Conservation (phyloP, 805 yeast species). For the Priceomyces castillae region DNA sequence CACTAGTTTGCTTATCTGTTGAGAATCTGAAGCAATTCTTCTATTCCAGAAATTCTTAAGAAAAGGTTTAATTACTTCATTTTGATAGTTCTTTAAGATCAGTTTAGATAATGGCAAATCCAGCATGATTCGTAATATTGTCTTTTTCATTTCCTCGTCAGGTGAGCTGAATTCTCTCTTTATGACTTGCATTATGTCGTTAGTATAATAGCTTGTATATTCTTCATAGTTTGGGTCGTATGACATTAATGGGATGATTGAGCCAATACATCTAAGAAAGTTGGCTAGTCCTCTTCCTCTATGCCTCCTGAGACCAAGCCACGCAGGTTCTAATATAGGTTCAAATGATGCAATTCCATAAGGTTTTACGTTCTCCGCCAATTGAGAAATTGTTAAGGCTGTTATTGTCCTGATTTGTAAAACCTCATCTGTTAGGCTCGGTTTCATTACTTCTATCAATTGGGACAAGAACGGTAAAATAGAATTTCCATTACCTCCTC, state of each 20-base stretch:
- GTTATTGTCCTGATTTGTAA: slow-evolving; percentile 64
- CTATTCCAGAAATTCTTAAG: slow-evolving; percentile 79
- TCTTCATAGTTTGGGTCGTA: slow-evolving; percentile 51
- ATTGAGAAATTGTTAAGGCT: slow-evolving; percentile 65
- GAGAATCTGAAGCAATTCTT: slow-evolving; percentile 66
- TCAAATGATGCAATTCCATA: slow-evolving; percentile 91
- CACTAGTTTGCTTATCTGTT: slow-evolving; percentile 54
- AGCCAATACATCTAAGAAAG: slow-evolving; percentile 74
- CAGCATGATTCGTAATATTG: slow-evolving; percentile 66
- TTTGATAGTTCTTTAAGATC: slow-evolving; percentile 48
- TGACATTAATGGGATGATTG: slow-evolving; percentile 81
- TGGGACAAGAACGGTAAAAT: slow-evolving; percentile 70
- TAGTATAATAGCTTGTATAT: slow-evolving; percentile 72
- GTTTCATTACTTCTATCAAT: slow-evolving; percentile 58
- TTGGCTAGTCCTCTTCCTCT: slow-evolving; percentile 77
- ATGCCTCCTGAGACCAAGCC: slow-evolving; percentile 75
- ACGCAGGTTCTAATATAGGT: slow-evolving; percentile 64
- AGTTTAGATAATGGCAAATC: slow-evolving; percentile 63
- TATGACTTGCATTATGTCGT: slow-evolving; percentile 66
- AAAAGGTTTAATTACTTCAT: slow-evolving; percentile 57
- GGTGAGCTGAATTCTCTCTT: slow-evolving; percentile 74
- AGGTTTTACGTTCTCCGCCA: slow-evolving; percentile 82
- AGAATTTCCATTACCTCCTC: slow-evolving; percentile 51
- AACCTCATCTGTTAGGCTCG: slow-evolving; percentile 65
- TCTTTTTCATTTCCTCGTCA: slow-evolving; percentile 81